These are phyloP conservation scores for Trametes elegans DNA, from an alignment of 768 basidiomycete species.

Conservation along the genomic window DNA sequence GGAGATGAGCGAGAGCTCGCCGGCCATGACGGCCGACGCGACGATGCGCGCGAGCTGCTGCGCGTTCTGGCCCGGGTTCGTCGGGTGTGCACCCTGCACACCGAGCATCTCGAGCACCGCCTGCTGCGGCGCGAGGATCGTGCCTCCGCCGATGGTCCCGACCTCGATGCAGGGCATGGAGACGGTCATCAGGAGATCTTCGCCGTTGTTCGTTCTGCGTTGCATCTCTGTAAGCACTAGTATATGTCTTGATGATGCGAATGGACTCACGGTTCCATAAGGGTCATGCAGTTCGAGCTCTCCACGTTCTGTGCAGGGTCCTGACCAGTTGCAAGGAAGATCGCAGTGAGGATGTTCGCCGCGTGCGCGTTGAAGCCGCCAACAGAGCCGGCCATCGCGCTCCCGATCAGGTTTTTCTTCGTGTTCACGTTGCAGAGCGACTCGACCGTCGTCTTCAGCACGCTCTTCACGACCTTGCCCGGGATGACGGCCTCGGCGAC, in stretches of 20 bases:
- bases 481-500: slow-evolving; percentile 95
- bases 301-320: slow-evolving; percentile 99
- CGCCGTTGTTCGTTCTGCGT: slow-evolving; percentile 78
- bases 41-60: slow-evolving; percentile 88
- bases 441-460: slow-evolving; percentile 94
- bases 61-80: slow-evolving; percentile 86
- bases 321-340: slow-evolving; percentile 96
- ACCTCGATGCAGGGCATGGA: slow-evolving; percentile 99
- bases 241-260: neutral
- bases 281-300: slow-evolving; percentile 96
- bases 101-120: slow-evolving; percentile 94
- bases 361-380: slow-evolving; percentile 99
- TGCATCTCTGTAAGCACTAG: slow-evolving; percentile 1
- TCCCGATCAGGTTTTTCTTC: slow-evolving; percentile 97
- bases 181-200: slow-evolving; percentile 89
- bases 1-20: slow-evolving; percentile 87
- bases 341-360: slow-evolving; percentile 92
- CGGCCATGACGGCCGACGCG: slow-evolving; percentile 93
- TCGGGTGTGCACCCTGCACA: slow-evolving; percentile 83
- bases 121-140: slow-evolving; percentile 85
- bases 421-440: slow-evolving; percentile 86
- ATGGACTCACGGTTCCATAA: slow-evolving; percentile 92
- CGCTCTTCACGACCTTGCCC: slow-evolving; percentile 80
- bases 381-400: slow-evolving; percentile 97
- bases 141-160: slow-evolving; percentile 96